Base-by-base conservation (phyloP, 2,329 filamentous ascomycete genomes). In the Fusarium sp. region DNA sequence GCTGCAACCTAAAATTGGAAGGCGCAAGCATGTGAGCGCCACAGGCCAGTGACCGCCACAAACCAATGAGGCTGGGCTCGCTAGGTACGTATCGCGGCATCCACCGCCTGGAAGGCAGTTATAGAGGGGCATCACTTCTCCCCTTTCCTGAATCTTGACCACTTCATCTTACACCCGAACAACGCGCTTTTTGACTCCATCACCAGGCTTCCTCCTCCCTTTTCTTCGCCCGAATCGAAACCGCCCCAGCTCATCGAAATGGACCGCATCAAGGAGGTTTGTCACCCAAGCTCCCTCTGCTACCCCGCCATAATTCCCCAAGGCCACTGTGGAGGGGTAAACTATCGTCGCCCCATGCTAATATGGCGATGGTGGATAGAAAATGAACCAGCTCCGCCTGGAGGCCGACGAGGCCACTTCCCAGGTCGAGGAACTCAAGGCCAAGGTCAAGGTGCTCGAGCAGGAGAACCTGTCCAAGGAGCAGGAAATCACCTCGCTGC, bases 391-490 rank as follows among this genome's bases (percentile, higher is more conserved):
- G 85, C 95, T 99, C 88, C 95, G 96, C 84, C 87, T 96, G 86
- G 95, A 98, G 90, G 94, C 95, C 81, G 97, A 98, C 82, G 93
- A 97, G 83, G 92, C 94, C 75, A 86, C 91, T 76, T 86, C 88
- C 83, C 93, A 96, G 87, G 92, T 93, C 75, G 94, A 98, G 83
- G 96, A 98, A 86, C 91, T 97, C 78, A 92, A 97, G 87, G 77
- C 85, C 80, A 95, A 94, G 87, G 90, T 98, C 87, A 98, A 98
- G 90, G 85, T 86, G 64, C 90, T 98, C 75, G 95, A 99, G 87
- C 93, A 98, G 86, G 96, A 98, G 88, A 98, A 95, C 85, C 90
- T 98, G 74, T 89, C 93, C 83, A 98, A 98, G 89, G 97, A 98
- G 88, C 95, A 98, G 86, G 96, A 98, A 85, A 97, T 98, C 85